Conservation (phyloP, 768 basidiomycete species). For the Termitomyces sp. region DNA sequence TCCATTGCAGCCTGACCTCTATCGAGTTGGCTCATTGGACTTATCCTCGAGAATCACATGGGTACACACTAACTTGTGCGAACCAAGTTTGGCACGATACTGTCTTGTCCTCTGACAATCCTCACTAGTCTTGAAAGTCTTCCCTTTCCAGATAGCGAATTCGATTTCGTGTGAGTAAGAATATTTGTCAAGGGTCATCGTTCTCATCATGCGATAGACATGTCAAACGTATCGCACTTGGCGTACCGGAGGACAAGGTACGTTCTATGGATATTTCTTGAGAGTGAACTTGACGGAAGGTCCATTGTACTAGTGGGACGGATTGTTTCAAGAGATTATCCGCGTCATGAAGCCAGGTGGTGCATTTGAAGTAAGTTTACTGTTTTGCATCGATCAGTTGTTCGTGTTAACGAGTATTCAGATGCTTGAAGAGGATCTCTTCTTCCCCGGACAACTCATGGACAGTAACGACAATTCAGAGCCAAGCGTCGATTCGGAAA, state of each 20-base stretch:
- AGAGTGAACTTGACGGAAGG: neutral
- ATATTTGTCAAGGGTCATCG: neutral
- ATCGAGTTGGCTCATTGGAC: conserved; percentile 49
- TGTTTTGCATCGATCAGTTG: neutral
- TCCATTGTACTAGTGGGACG: conserved; percentile 49
- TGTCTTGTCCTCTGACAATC: neutral
- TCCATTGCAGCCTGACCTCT: conserved; percentile 65
- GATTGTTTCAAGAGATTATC: conserved; percentile 59
- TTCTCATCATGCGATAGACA: conserved; percentile 35
- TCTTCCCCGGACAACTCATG: conserved; percentile 53
- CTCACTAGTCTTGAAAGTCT: conserved; percentile 53
- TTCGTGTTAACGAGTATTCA: conserved; percentile 16
- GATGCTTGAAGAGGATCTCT: conserved; percentile 73
- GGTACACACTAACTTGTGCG: conserved; percentile 72
- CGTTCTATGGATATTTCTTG: conserved; percentile 2
- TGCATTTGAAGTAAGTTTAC: conserved; percentile 54
- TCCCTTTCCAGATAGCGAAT: conserved; percentile 67
- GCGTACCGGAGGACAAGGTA: conserved; percentile 74
- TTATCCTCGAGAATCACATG: conserved; percentile 60
- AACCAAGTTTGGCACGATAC: neutral
- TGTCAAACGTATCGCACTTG: conserved; percentile 64
- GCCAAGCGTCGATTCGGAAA: conserved; percentile 18
- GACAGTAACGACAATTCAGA: conserved; percentile 30
- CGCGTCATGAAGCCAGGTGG: conserved; percentile 72
- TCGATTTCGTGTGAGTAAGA: conserved; percentile 65